Base-by-base conservation (phyloP, 768 basidiomycete species). In the Auricularia auricula-judae region DNA sequence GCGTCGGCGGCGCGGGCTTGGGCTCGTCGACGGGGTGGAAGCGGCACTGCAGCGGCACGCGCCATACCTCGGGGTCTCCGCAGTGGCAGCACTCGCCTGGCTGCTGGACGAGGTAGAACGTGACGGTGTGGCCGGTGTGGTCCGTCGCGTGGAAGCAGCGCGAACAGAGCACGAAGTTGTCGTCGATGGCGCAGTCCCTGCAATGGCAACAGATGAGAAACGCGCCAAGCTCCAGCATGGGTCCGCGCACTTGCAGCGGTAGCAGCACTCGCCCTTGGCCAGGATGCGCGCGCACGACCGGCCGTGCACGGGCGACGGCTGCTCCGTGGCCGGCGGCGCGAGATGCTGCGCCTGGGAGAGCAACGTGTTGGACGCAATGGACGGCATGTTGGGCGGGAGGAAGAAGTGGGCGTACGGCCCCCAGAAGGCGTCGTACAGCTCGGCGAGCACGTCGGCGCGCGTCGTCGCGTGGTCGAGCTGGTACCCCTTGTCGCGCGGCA, bases 71-170 rank as follows among this genome's bases (percentile, higher is more conserved):
- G 29, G 82, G 79, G 70, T 98, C 95, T 16, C 93, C 93, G 70
- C 96, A 98, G 74, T 98, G 94, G 72, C 97, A 99, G 69, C 91
- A 94, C 3, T 93, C 91, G 5, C 93, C 90, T 0, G 90, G 87
- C 69, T 97, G 93, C 65, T 91, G 91, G 7, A 90, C 87, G 68
- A 96, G 89, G 74, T 91, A 93, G 78, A 98, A 95, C 65, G 89
- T 88, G 69, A 98, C 86, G 68, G 93, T 96, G 77, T 98, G 96
- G 56, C 85, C 86, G 23, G 78, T 76, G 72, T 98, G 96, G 64
- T 88, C 81, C n/a, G 90, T 89, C 1, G 89, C 83, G 69, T 91
- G 87, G 76, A 95, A 98, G 74, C 97, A 98, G 60, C 83, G 82
- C 1, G 90, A 81, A 72, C 96, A 98, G 34, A 98, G 79, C 11